Evolutionary conservation across 441 rosid species (phyloP).

Genomic region (Aleurites moluccanus): DNA sequence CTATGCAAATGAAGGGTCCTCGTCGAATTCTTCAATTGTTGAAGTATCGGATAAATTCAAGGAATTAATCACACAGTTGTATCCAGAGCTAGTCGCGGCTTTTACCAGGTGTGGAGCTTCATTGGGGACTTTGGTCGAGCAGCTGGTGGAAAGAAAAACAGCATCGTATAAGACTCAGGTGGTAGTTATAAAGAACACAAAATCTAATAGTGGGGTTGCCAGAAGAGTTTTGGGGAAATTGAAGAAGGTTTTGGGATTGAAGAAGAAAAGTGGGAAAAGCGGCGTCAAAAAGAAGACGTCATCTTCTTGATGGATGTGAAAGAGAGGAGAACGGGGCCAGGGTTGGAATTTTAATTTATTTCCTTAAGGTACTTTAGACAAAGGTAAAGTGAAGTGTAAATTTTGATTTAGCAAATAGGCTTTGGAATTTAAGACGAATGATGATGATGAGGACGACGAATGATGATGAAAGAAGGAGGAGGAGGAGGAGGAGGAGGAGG

Average conservation of each 20-base stretch:
- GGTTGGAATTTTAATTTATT: background rate
- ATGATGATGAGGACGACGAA: no score
- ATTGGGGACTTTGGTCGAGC: slow-evolving; percentile 26
- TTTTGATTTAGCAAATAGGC: no score
- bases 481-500: no score
- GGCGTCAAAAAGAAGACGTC: slow-evolving; percentile 1
- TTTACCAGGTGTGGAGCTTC: slow-evolving; percentile 37
- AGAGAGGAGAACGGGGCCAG: background rate
- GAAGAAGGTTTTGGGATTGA: slow-evolving; percentile 36
- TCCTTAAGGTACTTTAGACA: background rate
- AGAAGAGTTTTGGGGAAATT: slow-evolving; percentile 27
- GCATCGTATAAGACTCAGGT: slow-evolving; percentile 2
- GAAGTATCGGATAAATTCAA: slow-evolving; percentile 36
- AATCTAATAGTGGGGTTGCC: slow-evolving; percentile 21
- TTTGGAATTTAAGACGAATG: no score
- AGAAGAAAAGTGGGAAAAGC: slow-evolving; percentile 16
- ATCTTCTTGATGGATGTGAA: slow-evolving; percentile 6
- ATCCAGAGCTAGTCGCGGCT: slow-evolving; percentile 26
- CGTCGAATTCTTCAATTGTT: background rate
- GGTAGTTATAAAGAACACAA: background rate
- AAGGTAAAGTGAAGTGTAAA: background rate
- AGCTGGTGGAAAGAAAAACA: slow-evolving; percentile 18
- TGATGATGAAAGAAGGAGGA: no score
- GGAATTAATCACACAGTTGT: slow-evolving; percentile 26
- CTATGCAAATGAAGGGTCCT: slow-evolving; percentile 6